Evolutionary conservation across 805 yeast genomes (phyloP).

Genomic region (Starmerella scarabaei): DNA sequence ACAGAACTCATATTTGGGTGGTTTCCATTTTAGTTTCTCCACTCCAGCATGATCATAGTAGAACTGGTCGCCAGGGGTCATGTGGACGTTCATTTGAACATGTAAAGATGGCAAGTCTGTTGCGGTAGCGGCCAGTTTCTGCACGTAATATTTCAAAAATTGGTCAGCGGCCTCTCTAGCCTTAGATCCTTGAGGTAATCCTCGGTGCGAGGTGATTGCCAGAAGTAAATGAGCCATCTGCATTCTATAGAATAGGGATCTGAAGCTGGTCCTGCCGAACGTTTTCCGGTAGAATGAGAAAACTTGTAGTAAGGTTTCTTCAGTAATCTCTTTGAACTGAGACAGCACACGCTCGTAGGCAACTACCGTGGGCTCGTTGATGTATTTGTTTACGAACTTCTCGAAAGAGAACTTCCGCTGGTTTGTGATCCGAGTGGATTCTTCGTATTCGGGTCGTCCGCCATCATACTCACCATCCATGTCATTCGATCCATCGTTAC

Average conservation of each 20-base stretch:
- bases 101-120: constrained; percentile 41
- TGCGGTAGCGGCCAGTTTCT: constrained; percentile 38
- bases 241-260: constrained; percentile 47
- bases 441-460: constrained; percentile 23
- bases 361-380: constrained; percentile 48
- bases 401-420: constrained; percentile 39
- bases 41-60: constrained; percentile 52
- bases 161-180: constrained; percentile 50
- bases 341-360: constrained; percentile 52
- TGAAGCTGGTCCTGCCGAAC: constrained; percentile 49
- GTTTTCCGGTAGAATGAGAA: constrained; percentile 60
- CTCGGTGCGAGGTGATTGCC: constrained; percentile 37
- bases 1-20: constrained; percentile 18
- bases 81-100: constrained; percentile 56
- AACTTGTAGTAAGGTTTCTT: constrained; percentile 47
- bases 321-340: constrained; percentile 48
- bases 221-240: constrained; percentile 57
- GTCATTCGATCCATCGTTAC: constrained; percentile 12
- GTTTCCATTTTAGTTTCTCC: constrained; percentile 21
- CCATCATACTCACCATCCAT: constrained; percentile 16
- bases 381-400: constrained; percentile 34
- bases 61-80: constrained; percentile 34
- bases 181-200: constrained; percentile 33
- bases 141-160: constrained; percentile 54
- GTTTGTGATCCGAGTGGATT: constrained; percentile 26